phyloP scores from a whole-genome alignment of 768 basidiomycete genomes.

The Cantharellus anzutake region DNA sequence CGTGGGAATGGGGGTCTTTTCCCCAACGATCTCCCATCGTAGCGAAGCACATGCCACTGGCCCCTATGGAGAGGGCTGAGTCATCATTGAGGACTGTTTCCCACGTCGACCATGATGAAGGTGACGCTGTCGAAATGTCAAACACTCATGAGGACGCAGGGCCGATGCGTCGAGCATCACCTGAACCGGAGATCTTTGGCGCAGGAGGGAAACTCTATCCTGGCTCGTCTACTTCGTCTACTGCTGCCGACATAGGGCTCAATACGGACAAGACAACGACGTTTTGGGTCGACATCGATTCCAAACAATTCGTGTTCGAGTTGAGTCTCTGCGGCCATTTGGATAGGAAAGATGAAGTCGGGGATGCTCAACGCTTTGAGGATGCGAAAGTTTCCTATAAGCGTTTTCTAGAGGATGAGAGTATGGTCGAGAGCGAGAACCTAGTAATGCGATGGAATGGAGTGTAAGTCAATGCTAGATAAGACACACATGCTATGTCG shows the following conservation, averaged over 20 bases:
- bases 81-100: no score
- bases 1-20: slow-evolving; percentile 90
- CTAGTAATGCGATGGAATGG: slow-evolving; percentile 61
- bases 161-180: no score
- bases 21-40: slow-evolving; percentile 57
- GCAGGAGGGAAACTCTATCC: background rate
- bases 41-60: slow-evolving; percentile 6
- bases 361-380: slow-evolving; percentile 37
- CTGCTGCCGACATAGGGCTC: no score
- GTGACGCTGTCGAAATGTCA: no score
- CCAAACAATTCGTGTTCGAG: slow-evolving; percentile 44
- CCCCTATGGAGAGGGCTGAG: no score
- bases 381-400: slow-evolving; percentile 43
- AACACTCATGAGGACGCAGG: no score
- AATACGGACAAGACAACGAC: slow-evolving; percentile 29
- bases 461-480: slow-evolving; percentile 25
- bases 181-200: background rate
- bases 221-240: no score
- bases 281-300: slow-evolving; percentile 46
- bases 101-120: no score
- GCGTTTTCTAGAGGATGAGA: slow-evolving; percentile 44
- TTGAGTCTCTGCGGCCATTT: slow-evolving; percentile 37
- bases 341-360: slow-evolving; percentile 27
- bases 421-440: slow-evolving; percentile 36
- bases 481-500: no score